A percentile compares a stretch with the other conserved stretches of the same genome.
These are phyloP conservation scores for Colletotrichum brevisporum DNA, from an alignment of 2,329 filamentous ascomycete genomes.

Conservation along the genomic window DNA sequence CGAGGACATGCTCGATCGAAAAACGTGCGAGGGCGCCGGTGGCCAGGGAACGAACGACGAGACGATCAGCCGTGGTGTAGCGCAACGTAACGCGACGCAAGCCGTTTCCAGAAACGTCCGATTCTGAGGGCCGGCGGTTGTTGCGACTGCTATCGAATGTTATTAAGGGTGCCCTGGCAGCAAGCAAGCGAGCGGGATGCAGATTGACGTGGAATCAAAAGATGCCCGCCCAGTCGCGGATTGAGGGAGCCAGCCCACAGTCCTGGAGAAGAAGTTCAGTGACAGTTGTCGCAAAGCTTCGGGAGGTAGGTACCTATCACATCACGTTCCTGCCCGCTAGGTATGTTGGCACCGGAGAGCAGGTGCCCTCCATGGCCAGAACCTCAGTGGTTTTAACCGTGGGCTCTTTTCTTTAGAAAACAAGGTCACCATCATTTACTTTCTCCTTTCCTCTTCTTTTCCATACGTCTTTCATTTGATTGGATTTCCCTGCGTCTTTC, in stretches of 20 bases:
- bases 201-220: conserved; percentile 1
- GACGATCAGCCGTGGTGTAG: neutral
- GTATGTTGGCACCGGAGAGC: neutral
- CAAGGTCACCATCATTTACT: too few species aligned
- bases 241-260: conserved; percentile 1
- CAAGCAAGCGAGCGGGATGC: neutral
- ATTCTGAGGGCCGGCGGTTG: neutral
- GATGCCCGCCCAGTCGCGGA: neutral
- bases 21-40: neutral
- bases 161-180: neutral
- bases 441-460: neutral
- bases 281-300: too few species aligned
- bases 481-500: conserved; percentile 22
- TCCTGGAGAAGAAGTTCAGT: neutral
- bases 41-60: neutral
- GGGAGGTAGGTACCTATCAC: too few species aligned
- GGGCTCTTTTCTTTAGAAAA: too few species aligned
- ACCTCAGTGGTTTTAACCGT: conserved; percentile 9
- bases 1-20: conserved; percentile 2
- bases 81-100: neutral
- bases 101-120: conserved; percentile 1
- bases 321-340: too few species aligned
- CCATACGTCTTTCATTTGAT: conserved; percentile 1
- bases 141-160: neutral
- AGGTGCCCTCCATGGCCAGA: conserved; percentile 3